A percentile compares a stretch with the other conserved stretches of the same genome.
phyloP scores from a whole-genome alignment of 345 rosid species.

The Eucalyptus erythrocorys region DNA sequence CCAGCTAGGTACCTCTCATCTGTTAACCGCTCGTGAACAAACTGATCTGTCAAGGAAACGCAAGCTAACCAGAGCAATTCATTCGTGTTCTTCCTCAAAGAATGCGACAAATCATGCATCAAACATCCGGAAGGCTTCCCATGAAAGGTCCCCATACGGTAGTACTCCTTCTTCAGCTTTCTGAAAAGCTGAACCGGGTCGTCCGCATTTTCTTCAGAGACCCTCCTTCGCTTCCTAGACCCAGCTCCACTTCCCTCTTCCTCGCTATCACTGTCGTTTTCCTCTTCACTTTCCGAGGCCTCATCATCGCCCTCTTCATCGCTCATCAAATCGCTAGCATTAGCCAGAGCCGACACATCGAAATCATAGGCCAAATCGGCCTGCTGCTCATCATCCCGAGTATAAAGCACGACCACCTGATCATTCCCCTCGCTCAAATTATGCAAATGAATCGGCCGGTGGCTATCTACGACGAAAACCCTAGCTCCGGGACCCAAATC shows the following conservation, averaged over 20 bases:
- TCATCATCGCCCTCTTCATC: conserved; percentile 11
- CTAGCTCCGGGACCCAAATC: conserved; percentile 41
- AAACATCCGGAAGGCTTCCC: conserved; percentile 92
- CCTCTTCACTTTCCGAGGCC: conserved; percentile 7
- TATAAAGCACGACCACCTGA: conserved; percentile 71
- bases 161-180: conserved; percentile 64
- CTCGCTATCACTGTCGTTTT: conserved; percentile 27
- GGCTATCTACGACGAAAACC: conserved; percentile 89
- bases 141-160: conserved; percentile 78
- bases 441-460: conserved; percentile 88
- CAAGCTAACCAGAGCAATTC: conserved; percentile 97
- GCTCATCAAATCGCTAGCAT: conserved; percentile 14
- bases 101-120: conserved; percentile 73
- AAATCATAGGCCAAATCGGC: conserved; percentile 82
- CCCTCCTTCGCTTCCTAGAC: conserved; percentile 62
- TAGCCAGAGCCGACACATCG: conserved; percentile 65
- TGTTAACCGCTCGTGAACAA: conserved; percentile 85
- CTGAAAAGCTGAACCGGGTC: conserved; percentile 36
- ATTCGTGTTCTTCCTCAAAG: conserved; percentile 75
- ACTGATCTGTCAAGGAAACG: conserved; percentile 88
- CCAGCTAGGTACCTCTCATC: conserved; percentile 96
- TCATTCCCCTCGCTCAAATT: conserved; percentile 65
- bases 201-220: conserved; percentile 21
- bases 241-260: conserved; percentile 26
- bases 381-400: conserved; percentile 73